Conservation (phyloP, 2,329 filamentous ascomycete species). For the Colletotrichum endophyticum region DNA sequence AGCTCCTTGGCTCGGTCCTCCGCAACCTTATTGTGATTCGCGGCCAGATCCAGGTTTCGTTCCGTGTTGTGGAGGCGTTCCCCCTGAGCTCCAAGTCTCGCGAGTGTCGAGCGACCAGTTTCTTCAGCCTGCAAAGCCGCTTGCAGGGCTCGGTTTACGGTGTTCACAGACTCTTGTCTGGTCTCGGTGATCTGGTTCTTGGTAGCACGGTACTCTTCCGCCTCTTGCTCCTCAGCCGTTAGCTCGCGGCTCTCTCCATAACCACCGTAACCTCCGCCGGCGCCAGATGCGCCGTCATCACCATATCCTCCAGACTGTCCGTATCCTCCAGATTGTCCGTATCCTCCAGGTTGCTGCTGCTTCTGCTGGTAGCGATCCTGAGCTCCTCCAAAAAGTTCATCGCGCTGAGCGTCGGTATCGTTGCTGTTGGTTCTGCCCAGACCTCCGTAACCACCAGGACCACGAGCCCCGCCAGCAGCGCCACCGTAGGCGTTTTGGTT, state of each 20-base stretch:
- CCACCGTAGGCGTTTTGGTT: constrained; percentile 31
- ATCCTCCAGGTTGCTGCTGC: constrained; percentile 19
- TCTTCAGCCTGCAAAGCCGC: constrained; percentile 73
- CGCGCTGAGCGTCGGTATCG: constrained; percentile 58
- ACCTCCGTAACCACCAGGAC: constrained; percentile 66
- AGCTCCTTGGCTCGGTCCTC: constrained; percentile 83
- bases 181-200: constrained; percentile 77
- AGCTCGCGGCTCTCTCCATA: constrained; percentile 77
- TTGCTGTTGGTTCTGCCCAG: constrained; percentile 52
- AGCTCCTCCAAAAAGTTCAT: constrained; percentile 67
- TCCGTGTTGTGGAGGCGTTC: constrained; percentile 85
- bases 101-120: constrained; percentile 73
- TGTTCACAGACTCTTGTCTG: constrained; percentile 70
- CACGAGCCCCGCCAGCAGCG: constrained; percentile 37
- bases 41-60: constrained; percentile 79
- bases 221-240: constrained; percentile 80
- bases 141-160: constrained; percentile 53
- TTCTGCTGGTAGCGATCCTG: constrained; percentile 52
- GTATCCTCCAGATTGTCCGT: constrained; percentile 8
- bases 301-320: constrained; percentile 16
- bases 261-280: constrained; percentile 44
- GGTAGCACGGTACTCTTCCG: constrained; percentile 68
- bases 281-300: fast-evolving
- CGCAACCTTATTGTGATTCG: constrained; percentile 76
- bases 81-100: constrained; percentile 76